These are phyloP conservation scores for Colletotrichum sp. DNA, from an alignment of 2,329 filamentous ascomycete species.

Conservation along the genomic window DNA sequence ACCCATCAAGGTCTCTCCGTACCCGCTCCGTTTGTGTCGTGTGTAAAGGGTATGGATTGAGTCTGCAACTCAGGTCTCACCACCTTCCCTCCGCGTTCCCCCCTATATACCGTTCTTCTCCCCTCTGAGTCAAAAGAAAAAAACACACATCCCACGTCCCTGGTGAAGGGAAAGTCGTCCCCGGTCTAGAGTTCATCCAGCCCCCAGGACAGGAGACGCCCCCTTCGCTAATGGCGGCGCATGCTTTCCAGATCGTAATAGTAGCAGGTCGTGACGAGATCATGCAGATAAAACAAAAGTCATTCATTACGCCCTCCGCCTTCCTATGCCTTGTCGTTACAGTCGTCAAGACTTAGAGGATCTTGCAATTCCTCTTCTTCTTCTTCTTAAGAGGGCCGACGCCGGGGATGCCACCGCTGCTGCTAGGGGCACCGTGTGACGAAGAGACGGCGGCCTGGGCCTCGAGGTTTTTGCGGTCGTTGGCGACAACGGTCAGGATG, in stretches of 20 bases:
- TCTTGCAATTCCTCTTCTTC: constrained; percentile 84
- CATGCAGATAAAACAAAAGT: constrained; percentile 25
- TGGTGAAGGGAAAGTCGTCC: constrained; percentile 4
- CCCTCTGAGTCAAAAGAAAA: neutral
- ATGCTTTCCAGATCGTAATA: constrained; percentile 24
- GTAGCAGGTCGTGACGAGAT: constrained; percentile 37
- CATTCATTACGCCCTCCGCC: constrained; percentile 24
- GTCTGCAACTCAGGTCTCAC: constrained; percentile 7
- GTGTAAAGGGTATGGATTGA: constrained; percentile 19
- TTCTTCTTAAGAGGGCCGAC: constrained; percentile 67
- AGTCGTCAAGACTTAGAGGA: constrained; percentile 61
- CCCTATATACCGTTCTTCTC: constrained; percentile 14
- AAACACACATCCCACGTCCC: neutral
- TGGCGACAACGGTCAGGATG: constrained; percentile 86
- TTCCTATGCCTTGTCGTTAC: constrained; percentile 9
- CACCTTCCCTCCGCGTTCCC: neutral
- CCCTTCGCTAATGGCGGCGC: constrained; percentile 20
- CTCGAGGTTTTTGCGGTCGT: constrained; percentile 71
- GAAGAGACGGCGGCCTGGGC: constrained; percentile 45
- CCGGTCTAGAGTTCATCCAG: constrained; percentile 21
- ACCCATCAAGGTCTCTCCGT: constrained; percentile 6
- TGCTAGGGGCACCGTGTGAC: constrained; percentile 37
- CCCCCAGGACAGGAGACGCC: constrained; percentile 19
- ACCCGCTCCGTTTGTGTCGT: constrained; percentile 17
- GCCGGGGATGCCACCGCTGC: constrained; percentile 41